Percentiles rank a stretch among this genome's conserved stretches.
phyloP scores from a whole-genome alignment of 495 filamentous ascomycete genomes.

The Diplogelasinospora grovesii region DNA sequence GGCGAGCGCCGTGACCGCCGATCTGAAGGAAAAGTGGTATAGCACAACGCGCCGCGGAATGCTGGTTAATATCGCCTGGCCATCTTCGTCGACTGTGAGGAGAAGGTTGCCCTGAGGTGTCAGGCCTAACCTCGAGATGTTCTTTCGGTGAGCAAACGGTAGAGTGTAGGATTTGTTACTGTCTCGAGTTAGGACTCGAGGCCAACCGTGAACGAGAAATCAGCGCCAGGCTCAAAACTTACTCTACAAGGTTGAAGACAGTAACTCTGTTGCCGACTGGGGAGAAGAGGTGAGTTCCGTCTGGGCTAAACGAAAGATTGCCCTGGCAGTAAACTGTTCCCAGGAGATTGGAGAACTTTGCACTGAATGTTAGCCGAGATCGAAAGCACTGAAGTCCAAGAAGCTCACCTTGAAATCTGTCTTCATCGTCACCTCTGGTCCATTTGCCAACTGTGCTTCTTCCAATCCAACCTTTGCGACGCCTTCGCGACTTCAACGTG shows the following conservation, averaged over 20 bases:
- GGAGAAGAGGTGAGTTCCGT: conserved; percentile 93
- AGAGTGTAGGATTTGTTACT: conserved; percentile 96
- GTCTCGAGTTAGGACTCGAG: conserved; percentile 23
- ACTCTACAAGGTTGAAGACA: conserved; percentile 95
- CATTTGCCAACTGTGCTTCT: conserved; percentile 8
- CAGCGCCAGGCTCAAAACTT: conserved; percentile 35
- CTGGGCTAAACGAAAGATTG: conserved; percentile 92
- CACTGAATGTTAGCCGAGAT: conserved; percentile 8
- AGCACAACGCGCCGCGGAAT: conserved; percentile 76
- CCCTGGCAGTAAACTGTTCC: conserved; percentile 97
- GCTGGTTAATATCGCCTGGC: conserved; percentile 84
- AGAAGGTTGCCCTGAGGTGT: conserved; percentile 85
- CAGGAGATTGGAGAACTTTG: conserved; percentile 85
- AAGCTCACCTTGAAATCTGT: conserved; percentile 83
- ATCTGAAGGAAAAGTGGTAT: conserved; percentile 90
- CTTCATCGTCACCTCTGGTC: conserved; percentile 64
- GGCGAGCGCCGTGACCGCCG: conserved; percentile 70
- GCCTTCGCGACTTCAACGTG: conserved; percentile 2
- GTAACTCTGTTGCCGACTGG: conserved; percentile 94
- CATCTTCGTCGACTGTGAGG: conserved; percentile 89
- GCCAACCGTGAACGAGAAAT: conserved; percentile 3
- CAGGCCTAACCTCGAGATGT: conserved; percentile 80
- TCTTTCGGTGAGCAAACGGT: conserved; percentile 87
- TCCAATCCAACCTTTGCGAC: neutral
- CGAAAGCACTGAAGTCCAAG: neutral